Conservation (phyloP, 805 yeast genomes). For the Suhomyces canberraensis region DNA sequence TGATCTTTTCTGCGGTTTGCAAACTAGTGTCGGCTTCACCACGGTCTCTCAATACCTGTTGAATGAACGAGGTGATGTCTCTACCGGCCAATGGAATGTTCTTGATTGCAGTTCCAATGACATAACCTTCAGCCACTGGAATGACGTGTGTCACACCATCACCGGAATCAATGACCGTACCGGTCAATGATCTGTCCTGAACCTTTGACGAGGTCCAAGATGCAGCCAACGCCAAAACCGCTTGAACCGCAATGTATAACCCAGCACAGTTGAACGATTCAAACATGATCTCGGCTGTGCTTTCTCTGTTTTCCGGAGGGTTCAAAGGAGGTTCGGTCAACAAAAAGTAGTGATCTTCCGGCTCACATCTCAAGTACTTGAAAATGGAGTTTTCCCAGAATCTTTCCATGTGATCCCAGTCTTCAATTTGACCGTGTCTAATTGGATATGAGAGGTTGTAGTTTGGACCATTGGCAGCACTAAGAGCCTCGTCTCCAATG, state of each 20-base stretch:
- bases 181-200: conserved; percentile 91
- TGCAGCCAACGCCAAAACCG: conserved; percentile 96
- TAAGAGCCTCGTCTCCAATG: conserved; percentile 93
- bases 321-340: conserved; percentile 97
- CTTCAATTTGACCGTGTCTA: conserved; percentile 96
- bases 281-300: conserved; percentile 98
- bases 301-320: conserved; percentile 99
- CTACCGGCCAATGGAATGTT: conserved; percentile 98
- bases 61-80: conserved; percentile 92
- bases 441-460: conserved; percentile 90
- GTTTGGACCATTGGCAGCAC: conserved; percentile 86
- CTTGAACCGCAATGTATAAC: conserved; percentile 96
- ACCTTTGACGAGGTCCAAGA: conserved; percentile 98
- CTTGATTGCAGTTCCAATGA: conserved; percentile 94
- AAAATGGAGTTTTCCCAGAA: conserved; percentile 98
- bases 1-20: conserved; percentile 94
- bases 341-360: conserved; percentile 95
- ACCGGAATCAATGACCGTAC: conserved; percentile 97
- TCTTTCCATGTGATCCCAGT: conserved; percentile 99
- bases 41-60: conserved; percentile 89
- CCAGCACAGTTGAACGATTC: conserved; percentile 99
- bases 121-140: conserved; percentile 99
- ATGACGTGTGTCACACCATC: conserved; percentile 99
- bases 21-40: conserved; percentile 93
- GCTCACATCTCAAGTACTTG: conserved; percentile 95